Conservation (phyloP, 2,329 filamentous ascomycete species). For the Geoglossum cookeanum region DNA sequence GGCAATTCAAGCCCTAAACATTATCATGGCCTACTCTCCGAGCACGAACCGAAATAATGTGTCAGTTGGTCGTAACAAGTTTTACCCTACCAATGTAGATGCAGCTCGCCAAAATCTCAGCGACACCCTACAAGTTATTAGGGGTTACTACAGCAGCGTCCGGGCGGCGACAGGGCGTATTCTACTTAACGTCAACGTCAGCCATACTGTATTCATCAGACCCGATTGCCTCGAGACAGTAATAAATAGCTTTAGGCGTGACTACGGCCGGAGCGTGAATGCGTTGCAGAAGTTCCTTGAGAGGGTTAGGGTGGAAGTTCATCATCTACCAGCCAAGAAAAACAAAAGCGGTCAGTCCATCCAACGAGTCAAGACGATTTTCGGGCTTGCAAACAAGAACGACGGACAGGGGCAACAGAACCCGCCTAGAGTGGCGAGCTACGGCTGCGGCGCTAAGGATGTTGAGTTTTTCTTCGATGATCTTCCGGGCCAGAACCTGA, state of each 20-base stretch:
- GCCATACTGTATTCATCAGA: constrained; percentile 7
- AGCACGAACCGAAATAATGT: constrained; percentile 2
- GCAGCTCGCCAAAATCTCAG: not conserved
- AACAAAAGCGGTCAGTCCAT: constrained; percentile 17
- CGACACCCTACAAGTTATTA: not conserved
- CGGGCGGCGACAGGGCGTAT: constrained; percentile 8
- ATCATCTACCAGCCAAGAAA: constrained; percentile 6
- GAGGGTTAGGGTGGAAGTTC: constrained; percentile 8
- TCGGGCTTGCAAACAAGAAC: constrained; percentile 18
- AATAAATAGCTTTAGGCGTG: not conserved
- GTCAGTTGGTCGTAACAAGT: constrained; percentile 5
- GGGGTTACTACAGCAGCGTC: constrained; percentile 11
- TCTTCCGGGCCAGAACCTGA: not conserved
- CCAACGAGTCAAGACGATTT: constrained; percentile 21
- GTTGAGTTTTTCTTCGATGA: not conserved
- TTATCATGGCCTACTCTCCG: constrained; percentile 7
- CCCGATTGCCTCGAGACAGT: constrained; percentile 4
- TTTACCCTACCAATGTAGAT: not conserved
- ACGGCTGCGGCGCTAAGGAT: not conserved
- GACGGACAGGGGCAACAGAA: constrained; percentile 16
- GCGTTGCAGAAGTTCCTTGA: constrained; percentile 21
- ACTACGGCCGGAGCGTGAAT: not conserved
- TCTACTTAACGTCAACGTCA: constrained; percentile 11
- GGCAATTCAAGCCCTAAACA: constrained; percentile 10
- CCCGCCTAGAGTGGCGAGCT: not conserved